These are phyloP conservation scores for Eucalyptus guilfoylei DNA, from an alignment of 345 rosid species.

Conservation along the genomic window DNA sequence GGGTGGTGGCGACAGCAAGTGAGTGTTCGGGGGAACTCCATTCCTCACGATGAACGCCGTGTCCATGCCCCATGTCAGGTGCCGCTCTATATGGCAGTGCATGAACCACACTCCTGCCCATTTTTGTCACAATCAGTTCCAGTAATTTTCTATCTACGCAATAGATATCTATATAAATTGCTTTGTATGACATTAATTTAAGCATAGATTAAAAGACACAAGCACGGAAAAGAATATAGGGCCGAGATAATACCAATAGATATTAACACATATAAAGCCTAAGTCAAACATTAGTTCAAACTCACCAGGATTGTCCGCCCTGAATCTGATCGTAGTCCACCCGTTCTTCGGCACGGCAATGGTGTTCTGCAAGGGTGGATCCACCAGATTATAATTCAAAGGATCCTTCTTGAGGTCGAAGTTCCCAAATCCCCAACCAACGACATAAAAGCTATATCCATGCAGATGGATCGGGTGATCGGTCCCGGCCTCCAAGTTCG, in stretches of 20 bases:
- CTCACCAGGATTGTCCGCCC: conserved; percentile 16
- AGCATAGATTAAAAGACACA: no score
- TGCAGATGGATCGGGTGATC: conserved; percentile 23
- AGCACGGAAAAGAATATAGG: no score
- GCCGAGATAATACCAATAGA: no score
- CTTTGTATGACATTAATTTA: no score
- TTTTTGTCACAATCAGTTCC: neutral
- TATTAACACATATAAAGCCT: neutral
- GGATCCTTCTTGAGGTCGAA: conserved; percentile 5
- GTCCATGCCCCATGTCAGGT: conserved; percentile 24
- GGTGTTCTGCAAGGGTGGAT: conserved; percentile 13
- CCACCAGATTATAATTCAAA: conserved; percentile 2
- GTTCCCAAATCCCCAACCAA: conserved; percentile 10
- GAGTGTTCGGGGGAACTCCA: neutral
- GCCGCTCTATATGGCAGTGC: conserved; percentile 32
- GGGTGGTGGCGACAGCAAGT: conserved; percentile 12
- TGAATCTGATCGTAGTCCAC: conserved; percentile 17
- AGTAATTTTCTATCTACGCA: neutral
- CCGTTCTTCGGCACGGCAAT: conserved; percentile 14
- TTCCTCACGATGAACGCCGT: conserved; percentile 13
- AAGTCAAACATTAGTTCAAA: neutral
- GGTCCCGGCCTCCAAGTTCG: conserved; percentile 1
- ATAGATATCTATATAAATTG: neutral
- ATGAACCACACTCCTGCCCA: conserved; percentile 22
- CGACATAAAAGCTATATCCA: conserved; percentile 12